Evolutionary conservation across 1,284 basidiomycete species (phyloP).

Genomic region (Gomphus bonarii): DNA sequence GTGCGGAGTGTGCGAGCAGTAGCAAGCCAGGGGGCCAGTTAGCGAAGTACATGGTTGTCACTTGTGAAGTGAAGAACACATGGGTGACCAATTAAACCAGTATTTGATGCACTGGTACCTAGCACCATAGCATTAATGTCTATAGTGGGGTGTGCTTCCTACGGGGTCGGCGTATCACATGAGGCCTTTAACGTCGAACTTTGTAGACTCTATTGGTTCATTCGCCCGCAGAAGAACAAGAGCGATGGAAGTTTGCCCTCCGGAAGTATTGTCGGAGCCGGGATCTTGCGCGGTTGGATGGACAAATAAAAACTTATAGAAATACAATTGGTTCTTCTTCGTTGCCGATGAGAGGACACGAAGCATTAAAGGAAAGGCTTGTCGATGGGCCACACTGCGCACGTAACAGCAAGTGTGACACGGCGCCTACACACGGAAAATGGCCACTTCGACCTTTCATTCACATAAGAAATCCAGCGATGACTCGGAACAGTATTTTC

Average conservation of each 20-base stretch:
- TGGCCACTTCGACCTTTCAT: neutral
- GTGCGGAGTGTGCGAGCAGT: neutral
- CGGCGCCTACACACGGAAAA: neutral
- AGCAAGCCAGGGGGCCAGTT: neutral
- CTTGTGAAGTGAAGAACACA: neutral
- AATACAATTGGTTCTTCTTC: too few relatives aligned
- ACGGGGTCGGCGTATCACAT: neutral
- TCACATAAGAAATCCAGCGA: neutral
- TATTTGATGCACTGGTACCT: too few relatives aligned
- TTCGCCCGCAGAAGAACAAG: neutral
- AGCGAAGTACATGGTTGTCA: neutral
- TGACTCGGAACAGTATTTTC: neutral
- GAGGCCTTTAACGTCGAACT: neutral
- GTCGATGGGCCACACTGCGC: too few relatives aligned
- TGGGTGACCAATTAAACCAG: neutral
- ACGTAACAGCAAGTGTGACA: neutral
- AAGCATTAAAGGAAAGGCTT: too few relatives aligned
- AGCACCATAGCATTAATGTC: too few relatives aligned
- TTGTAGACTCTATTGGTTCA: neutral
- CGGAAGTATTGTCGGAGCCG: too few relatives aligned
- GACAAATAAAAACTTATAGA: too few relatives aligned
- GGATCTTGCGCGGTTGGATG: too few relatives aligned
- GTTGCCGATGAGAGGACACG: too few relatives aligned
- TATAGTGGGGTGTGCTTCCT: too few relatives aligned
- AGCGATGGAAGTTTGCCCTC: too few relatives aligned